These are phyloP conservation scores for Cicer pinnatifidum DNA, from an alignment of 306 rosid species.

Conservation along the genomic window DNA sequence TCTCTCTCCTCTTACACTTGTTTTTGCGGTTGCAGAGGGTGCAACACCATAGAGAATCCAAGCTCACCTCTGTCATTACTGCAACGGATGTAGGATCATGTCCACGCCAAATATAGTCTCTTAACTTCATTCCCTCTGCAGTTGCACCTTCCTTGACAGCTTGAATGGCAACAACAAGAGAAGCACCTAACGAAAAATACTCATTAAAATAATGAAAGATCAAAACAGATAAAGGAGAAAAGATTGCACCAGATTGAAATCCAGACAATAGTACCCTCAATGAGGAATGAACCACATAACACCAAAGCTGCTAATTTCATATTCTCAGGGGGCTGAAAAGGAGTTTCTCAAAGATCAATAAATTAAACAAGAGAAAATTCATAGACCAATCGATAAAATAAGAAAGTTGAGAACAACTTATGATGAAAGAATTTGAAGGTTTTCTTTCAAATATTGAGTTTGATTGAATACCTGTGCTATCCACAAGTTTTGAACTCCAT, in stretches of 20 bases:
- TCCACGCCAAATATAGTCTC: slow-evolving; percentile 96
- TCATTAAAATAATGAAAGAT: slow-evolving; percentile 21
- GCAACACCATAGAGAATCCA: slow-evolving; percentile 10
- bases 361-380: slow-evolving; percentile 36
- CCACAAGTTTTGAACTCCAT: slow-evolving; percentile 97
- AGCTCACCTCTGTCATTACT: slow-evolving; percentile 92
- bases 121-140: slow-evolving; percentile 87
- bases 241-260: slow-evolving; percentile 35
- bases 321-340: slow-evolving; percentile 84
- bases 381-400: slow-evolving; percentile 4
- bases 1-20: background rate
- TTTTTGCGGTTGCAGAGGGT: background rate
- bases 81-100: slow-evolving; percentile 99
- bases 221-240: slow-evolving; percentile 32
- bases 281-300: slow-evolving; percentile 85
- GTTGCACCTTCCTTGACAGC: slow-evolving; percentile 99
- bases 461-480: slow-evolving; percentile 68
- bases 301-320: slow-evolving; percentile 83
- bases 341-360: slow-evolving; percentile 42
- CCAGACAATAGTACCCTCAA: slow-evolving; percentile 71
- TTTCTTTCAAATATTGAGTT: slow-evolving; percentile 28
- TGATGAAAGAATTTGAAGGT: slow-evolving; percentile 23
- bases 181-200: slow-evolving; percentile 67
- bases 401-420: background rate
- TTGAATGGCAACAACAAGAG: slow-evolving; percentile 96